phyloP scores from a whole-genome alignment of 805 yeast species.

The Suhomyces sp. region DNA sequence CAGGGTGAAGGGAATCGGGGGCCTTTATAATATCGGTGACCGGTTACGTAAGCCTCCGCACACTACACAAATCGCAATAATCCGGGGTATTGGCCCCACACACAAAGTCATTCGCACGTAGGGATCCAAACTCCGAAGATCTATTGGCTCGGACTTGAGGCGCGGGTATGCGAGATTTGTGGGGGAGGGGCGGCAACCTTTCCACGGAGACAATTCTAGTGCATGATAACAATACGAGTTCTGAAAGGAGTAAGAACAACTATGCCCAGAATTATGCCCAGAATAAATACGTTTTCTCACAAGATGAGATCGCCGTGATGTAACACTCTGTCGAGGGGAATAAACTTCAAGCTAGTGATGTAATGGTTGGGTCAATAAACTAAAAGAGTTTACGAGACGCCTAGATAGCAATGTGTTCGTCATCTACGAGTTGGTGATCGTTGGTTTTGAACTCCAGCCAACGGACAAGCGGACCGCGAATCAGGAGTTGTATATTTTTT shows the following conservation, averaged over 20 bases:
- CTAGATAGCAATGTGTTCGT: background rate
- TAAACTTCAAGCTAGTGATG: background rate
- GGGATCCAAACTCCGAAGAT: constrained; percentile 3
- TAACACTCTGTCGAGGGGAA: background rate
- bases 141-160: background rate
- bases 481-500: background rate
- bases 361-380: background rate
- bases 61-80: background rate
- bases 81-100: constrained; percentile 7
- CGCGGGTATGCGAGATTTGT: background rate
- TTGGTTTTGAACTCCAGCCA: background rate
- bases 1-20: background rate
- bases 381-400: background rate
- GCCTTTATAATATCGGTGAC: background rate
- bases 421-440: background rate
- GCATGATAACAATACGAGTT: background rate
- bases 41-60: background rate
- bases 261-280: background rate
- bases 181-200: background rate
- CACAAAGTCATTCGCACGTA: background rate
- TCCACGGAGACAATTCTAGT: background rate
- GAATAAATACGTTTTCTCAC: background rate
- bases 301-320: background rate
- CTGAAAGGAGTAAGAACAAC: background rate
- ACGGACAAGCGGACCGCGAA: background rate